phyloP scores from a whole-genome alignment of 2,329 filamentous ascomycete genomes.

The Xylaria hypoxylon region DNA sequence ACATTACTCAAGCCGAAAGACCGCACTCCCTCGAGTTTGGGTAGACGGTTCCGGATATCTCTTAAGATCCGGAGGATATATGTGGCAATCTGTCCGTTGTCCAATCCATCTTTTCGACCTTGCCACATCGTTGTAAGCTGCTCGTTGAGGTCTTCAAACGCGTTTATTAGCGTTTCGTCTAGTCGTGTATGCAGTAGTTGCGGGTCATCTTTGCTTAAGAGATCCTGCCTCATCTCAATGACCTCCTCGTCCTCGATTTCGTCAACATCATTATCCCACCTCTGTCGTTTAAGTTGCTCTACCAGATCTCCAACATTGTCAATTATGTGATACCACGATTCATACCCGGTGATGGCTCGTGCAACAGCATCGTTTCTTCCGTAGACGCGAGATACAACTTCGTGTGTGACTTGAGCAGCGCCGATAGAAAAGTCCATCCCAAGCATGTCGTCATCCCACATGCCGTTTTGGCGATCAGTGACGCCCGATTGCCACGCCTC shows the following conservation, averaged over 20 bases:
- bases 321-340: constrained; percentile 80
- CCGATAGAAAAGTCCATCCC: constrained; percentile 74
- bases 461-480: constrained; percentile 62
- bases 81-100: constrained; percentile 66
- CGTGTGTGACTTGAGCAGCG: constrained; percentile 74
- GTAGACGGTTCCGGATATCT: constrained; percentile 76
- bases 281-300: constrained; percentile 72
- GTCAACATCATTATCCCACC: constrained; percentile 81
- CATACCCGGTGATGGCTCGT: constrained; percentile 71
- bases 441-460: constrained; percentile 77
- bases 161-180: constrained; percentile 64
- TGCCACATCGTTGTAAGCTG: constrained; percentile 65
- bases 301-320: constrained; percentile 73
- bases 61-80: constrained; percentile 80
- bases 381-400: constrained; percentile 75
- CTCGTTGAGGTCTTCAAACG: constrained; percentile 69
- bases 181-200: constrained; percentile 70
- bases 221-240: constrained; percentile 72
- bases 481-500: constrained; percentile 68
- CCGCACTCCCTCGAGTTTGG: constrained; percentile 62
- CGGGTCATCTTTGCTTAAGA: constrained; percentile 80
- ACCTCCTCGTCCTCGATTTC: constrained; percentile 80
- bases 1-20: constrained; percentile 71
- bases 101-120: constrained; percentile 57
- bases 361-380: constrained; percentile 77